Base-by-base conservation (phyloP, 2,329 filamentous ascomycete species). In the Fusarium sp. region DNA sequence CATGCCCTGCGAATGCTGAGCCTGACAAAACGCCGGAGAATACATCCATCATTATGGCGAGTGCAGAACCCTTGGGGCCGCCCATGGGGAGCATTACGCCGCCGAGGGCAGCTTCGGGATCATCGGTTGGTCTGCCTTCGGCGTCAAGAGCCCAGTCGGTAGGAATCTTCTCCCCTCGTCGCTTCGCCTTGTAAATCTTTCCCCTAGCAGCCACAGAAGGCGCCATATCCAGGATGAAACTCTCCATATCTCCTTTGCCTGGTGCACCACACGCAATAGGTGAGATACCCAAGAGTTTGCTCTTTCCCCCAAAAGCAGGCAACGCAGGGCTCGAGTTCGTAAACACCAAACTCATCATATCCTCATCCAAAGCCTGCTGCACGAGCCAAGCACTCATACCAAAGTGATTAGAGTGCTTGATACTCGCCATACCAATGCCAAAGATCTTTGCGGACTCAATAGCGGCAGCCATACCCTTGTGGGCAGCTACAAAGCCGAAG, bases 81-180 rank as follows among this genome's bases (percentile, higher is more conserved):
- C 92, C 92, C 91, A 96, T 94, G 0, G 93, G 92, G 22, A 95
- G 81, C 93, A 96, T 95, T 6, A 94, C 91, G 2, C 92, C 92
- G 34, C 88, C 87, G 12, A 96, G 81, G 0, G 93, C 93, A 22
- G 84, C 85, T 2, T 84, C 86, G 0, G 93, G 92, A 72, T 96
- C 92, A 59, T 91, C 87, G 0, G 92, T 94, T n/a, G 81, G 84
- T 15, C 83, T 82, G 1, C 93, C 92, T 18, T 94, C 86, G 0
- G 82, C 84, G 78, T 95, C 92, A 9, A 95, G 82, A 2, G 92
- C 92, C 93, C 92, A 96, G 72, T 91, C 90, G 2, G 79, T 59
- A 0, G 90, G 91, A n/a, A 92, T 92, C 80, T 87, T 89, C 74
- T 92, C 90, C 0, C 88, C 89, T 29, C 91, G 81, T 34, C 90